A percentile compares a stretch with the other conserved stretches of the same genome.
These are phyloP conservation scores for Eucalyptus sp. DNA, from an alignment of 345 rosid genomes.

Conservation along the genomic window DNA sequence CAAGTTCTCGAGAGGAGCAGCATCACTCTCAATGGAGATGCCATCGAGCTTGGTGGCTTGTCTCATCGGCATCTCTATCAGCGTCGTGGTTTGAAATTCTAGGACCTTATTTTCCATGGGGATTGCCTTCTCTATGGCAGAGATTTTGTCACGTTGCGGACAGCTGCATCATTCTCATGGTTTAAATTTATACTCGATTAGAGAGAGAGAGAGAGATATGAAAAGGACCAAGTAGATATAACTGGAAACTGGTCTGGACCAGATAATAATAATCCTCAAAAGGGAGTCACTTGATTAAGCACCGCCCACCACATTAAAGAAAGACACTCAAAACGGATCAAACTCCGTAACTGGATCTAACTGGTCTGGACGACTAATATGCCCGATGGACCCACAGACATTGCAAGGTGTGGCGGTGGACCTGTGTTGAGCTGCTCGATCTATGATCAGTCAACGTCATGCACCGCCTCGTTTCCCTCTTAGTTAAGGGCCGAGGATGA, in stretches of 20 bases:
- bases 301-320: neutral
- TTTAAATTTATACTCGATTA: neutral
- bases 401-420: neutral
- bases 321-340: neutral
- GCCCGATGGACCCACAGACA: neutral
- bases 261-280: neutral
- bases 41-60: slow-evolving; percentile 43
- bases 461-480: neutral
- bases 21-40: slow-evolving; percentile 30
- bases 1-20: slow-evolving; percentile 15
- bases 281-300: neutral
- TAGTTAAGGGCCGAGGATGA: neutral
- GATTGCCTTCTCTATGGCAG: slow-evolving; percentile 25
- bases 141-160: slow-evolving; percentile 2
- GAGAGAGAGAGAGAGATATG: neutral
- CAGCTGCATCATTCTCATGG: neutral
- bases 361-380: too few species aligned
- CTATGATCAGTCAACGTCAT: neutral
- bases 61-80: slow-evolving; percentile 49
- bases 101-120: slow-evolving; percentile 24
- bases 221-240: neutral
- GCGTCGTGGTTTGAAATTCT: slow-evolving; percentile 46
- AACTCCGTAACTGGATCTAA: too few species aligned
- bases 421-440: neutral
- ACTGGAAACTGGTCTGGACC: neutral